Conservation (phyloP, 108 stramenopile species). For the Pseudonitzschia multiseries region DNA sequence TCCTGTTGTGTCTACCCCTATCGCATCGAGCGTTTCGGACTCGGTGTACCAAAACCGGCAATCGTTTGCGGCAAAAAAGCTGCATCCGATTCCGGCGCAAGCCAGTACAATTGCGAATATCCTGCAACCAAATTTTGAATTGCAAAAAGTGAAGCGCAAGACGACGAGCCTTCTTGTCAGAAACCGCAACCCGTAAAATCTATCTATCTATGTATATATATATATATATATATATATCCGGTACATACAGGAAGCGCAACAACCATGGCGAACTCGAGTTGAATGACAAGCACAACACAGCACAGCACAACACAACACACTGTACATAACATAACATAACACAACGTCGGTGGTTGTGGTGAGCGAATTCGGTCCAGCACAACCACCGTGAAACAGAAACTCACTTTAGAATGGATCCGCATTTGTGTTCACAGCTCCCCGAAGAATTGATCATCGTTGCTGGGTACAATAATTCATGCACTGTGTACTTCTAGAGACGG, state of each 20-base stretch:
- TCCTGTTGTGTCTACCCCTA: too few species aligned
- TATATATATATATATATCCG: too few species aligned
- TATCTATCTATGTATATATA: too few species aligned
- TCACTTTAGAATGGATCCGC: slow-evolving; percentile 18
- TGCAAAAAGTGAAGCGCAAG: background rate
- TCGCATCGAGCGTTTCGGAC: slow-evolving; percentile 3
- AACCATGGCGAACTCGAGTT: too few species aligned
- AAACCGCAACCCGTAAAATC: too few species aligned
- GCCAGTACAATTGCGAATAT: slow-evolving; percentile 10
- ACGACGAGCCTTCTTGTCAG: background rate
- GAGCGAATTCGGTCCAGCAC: too few species aligned
- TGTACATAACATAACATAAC: too few species aligned
- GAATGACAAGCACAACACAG: background rate
- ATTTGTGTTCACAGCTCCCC: background rate
- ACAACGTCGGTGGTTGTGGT: too few species aligned
- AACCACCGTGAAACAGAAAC: background rate
- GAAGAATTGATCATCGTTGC: background rate
- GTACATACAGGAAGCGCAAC: too few species aligned
- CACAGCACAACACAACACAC: too few species aligned
- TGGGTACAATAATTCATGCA: background rate
- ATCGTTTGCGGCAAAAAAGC: slow-evolving; percentile 11
- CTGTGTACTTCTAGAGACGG: too few species aligned
- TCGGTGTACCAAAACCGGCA: slow-evolving; percentile 25
- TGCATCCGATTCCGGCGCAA: slow-evolving; percentile 12
- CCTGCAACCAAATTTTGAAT: slow-evolving; percentile 5